phyloP scores from a whole-genome alignment of 1,139 yeast genomes.

The Suhomyces bokatorum region DNA sequence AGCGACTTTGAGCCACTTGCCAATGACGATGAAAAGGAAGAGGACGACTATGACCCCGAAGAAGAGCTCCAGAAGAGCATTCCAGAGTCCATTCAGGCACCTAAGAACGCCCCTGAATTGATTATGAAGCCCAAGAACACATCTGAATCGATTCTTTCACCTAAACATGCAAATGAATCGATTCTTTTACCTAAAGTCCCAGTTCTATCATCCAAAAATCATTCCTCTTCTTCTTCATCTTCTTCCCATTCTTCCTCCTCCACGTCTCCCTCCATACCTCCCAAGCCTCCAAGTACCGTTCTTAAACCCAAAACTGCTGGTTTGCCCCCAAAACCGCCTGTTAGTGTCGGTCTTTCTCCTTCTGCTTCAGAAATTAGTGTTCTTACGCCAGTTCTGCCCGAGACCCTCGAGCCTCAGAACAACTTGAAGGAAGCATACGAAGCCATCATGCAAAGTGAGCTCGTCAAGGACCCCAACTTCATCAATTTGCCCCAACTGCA shows the following conservation, averaged over 20 bases:
- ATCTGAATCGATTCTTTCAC: too few relatives aligned
- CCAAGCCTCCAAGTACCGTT: constrained; percentile 3
- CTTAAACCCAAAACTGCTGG: constrained; percentile 17
- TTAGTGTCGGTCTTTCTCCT: constrained; percentile 16
- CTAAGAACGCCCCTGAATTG: too few relatives aligned
- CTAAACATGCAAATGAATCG: too few relatives aligned
- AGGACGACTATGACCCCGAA: constrained; percentile 30
- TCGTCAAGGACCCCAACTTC: constrained; percentile 35
- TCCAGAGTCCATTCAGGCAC: not conserved
- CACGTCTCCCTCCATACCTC: constrained; percentile 2
- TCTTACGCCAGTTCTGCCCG: constrained; percentile 3
- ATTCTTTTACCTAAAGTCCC: too few relatives aligned
- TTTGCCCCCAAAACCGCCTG: constrained; percentile 37
- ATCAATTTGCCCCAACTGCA: constrained; percentile 30
- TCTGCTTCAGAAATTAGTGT: constrained; percentile 5
- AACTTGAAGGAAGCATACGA: constrained; percentile 35
- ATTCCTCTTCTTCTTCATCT: too few relatives aligned
- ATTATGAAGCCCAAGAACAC: too few relatives aligned
- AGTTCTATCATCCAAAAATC: too few relatives aligned
- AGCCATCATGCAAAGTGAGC: constrained; percentile 35
- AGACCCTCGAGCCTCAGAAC: constrained; percentile 2
- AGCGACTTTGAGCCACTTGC: constrained; percentile 3
- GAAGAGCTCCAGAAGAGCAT: constrained; percentile 6
- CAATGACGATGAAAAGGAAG: constrained; percentile 12
- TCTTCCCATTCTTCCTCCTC: too few relatives aligned